Conservation (phyloP, 257 asterid genomes). For the Knoxia roxburghii region DNA sequence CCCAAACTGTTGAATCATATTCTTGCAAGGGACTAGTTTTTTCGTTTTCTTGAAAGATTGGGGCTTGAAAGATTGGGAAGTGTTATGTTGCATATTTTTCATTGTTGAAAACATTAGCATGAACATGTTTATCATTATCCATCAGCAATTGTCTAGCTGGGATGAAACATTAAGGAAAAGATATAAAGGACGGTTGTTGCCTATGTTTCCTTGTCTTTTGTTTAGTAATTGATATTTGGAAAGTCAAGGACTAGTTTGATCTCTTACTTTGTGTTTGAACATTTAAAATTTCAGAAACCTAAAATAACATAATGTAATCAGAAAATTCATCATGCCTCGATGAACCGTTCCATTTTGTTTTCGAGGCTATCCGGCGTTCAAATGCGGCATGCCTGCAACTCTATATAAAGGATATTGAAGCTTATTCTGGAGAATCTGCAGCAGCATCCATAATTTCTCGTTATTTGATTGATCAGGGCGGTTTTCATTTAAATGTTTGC, state of each 20-base stretch:
- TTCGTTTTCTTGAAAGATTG: neutral
- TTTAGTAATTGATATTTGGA: constrained; percentile 1
- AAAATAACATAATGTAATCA: constrained; percentile 49
- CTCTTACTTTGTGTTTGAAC: constrained; percentile 9
- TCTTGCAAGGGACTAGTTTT: neutral
- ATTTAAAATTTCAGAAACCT: constrained; percentile 32
- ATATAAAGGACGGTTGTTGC: neutral
- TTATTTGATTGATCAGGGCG: constrained; percentile 55
- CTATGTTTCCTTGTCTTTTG: neutral
- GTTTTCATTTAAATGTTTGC: constrained; percentile 30
- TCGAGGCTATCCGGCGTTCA: constrained; percentile 93
- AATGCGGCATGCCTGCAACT: constrained; percentile 74
- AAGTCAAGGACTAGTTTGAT: constrained; percentile 5
- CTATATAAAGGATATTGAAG: constrained; percentile 71
- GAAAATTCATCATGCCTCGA: constrained; percentile 65
- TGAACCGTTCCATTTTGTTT: constrained; percentile 66
- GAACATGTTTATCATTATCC: neutral
- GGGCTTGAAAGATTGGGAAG: neutral
- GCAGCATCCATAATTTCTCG: constrained; percentile 84
- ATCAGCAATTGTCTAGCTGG: neutral
- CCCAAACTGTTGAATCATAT: neutral
- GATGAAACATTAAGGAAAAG: constrained; percentile 1
- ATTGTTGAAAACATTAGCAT: neutral
- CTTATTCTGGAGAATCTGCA: constrained; percentile 79
- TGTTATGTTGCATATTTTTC: neutral